Conservation (phyloP, 2,329 filamentous ascomycete species). For the Apiospora saccharicola region DNA sequence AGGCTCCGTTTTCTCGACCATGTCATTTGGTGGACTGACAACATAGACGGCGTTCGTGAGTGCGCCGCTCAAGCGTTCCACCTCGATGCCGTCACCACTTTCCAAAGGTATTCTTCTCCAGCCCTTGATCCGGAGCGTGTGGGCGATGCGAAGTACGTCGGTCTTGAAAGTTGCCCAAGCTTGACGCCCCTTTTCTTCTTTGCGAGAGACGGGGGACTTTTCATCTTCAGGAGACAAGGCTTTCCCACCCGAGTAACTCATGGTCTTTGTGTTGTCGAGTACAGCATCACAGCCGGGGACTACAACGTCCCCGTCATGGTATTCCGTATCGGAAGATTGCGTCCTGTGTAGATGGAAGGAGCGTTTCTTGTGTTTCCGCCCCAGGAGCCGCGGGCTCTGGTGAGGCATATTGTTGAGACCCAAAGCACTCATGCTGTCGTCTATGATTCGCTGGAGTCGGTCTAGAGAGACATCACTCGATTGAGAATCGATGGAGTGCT, state of each 20-base stretch:
- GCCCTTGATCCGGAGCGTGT: constrained; percentile 88
- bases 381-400: constrained; percentile 50
- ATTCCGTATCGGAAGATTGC: constrained; percentile 85
- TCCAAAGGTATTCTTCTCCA: constrained; percentile 86
- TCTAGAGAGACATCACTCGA: constrained; percentile 79
- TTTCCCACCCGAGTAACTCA: constrained; percentile 73
- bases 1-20: constrained; percentile 50
- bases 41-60: constrained; percentile 97
- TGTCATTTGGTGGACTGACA: constrained; percentile 77
- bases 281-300: constrained; percentile 85
- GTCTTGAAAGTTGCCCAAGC: constrained; percentile 89
- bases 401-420: constrained; percentile 56
- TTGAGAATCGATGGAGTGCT: constrained; percentile 69
- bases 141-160: constrained; percentile 87
- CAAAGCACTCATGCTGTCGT: constrained; percentile 67
- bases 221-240: constrained; percentile 48
- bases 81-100: constrained; percentile 70
- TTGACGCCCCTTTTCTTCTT: constrained; percentile 72
- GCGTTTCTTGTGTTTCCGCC: constrained; percentile 50
- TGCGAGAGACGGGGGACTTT: constrained; percentile 49
- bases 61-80: constrained; percentile 85
- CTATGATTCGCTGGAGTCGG: constrained; percentile 79
- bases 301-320: constrained; percentile 78
- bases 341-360: constrained; percentile 52
- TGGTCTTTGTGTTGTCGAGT: constrained; percentile 89